A percentile compares a stretch with the other conserved stretches of the same genome.
phyloP scores from a whole-genome alignment of 768 basidiomycete genomes.

The Phylloporus arenicola region DNA sequence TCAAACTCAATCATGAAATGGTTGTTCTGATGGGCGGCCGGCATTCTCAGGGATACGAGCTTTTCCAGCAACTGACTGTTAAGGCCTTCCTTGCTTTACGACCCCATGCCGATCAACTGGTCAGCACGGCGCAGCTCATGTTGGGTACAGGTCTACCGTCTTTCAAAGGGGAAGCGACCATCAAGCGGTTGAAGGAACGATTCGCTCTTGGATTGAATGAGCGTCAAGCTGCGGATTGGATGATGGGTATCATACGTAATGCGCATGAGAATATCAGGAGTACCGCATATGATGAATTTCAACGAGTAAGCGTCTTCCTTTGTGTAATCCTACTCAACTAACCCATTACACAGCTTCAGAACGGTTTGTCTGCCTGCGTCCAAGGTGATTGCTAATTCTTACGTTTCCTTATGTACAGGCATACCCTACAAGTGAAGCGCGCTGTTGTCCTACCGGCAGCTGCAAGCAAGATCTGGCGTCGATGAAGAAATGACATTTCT shows the following conservation, averaged over 20 bases:
- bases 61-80: slow-evolving; percentile 90
- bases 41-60: slow-evolving; percentile 87
- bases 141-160: slow-evolving; percentile 90
- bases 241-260: slow-evolving; percentile 84
- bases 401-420: slow-evolving; percentile 14
- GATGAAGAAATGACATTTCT: background rate
- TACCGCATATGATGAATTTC: slow-evolving; percentile 94
- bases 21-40: slow-evolving; percentile 95
- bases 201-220: slow-evolving; percentile 82
- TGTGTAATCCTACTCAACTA: slow-evolving; percentile 1
- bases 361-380: slow-evolving; percentile 31
- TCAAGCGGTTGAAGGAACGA: slow-evolving; percentile 78
- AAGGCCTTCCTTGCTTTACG: slow-evolving; percentile 96
- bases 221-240: slow-evolving; percentile 88
- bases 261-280: slow-evolving; percentile 94
- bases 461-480: background rate
- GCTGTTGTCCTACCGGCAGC: background rate
- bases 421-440: slow-evolving; percentile 27
- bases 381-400: background rate
- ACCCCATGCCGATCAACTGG: slow-evolving; percentile 87
- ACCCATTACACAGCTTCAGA: slow-evolving; percentile 38
- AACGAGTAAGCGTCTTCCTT: slow-evolving; percentile 51
- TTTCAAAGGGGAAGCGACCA: slow-evolving; percentile 94
- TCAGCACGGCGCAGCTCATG: slow-evolving; percentile 89
- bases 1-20: slow-evolving; percentile 99